Conservation (phyloP, 108 stramenopile species). For the Skeletonema potamos region DNA sequence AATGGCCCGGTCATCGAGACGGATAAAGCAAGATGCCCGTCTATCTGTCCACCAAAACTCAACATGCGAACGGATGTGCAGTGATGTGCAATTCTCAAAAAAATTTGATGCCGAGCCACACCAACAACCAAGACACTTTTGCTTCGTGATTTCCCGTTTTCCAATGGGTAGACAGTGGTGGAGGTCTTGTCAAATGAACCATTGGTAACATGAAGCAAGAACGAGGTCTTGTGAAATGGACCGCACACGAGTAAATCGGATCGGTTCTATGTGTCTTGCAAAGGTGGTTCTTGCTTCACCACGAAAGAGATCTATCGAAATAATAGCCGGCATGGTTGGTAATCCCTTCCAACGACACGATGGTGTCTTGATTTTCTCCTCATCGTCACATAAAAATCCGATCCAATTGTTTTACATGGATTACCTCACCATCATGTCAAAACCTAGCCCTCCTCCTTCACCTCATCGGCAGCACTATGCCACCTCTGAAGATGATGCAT, state of each 20-base stretch:
- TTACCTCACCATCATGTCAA: not conserved
- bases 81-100: not conserved
- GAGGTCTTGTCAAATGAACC: not conserved
- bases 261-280: not conserved
- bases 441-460: not conserved
- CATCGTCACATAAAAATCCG: not conserved
- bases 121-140: not conserved
- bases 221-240: not conserved
- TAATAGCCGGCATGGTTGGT: not conserved
- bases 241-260: not conserved
- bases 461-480: not conserved
- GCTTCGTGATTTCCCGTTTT: not conserved
- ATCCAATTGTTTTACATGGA: not conserved
- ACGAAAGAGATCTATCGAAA: not conserved
- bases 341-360: not conserved
- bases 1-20: not conserved
- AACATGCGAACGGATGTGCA: not conserved
- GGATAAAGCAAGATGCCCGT: not conserved
- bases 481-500: not conserved
- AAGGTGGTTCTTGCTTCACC: not conserved
- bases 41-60: not conserved
- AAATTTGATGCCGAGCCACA: not conserved
- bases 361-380: not conserved
- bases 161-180: not conserved
- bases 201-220: not conserved